Evolutionary conservation across 306 rosid species (phyloP).

Genomic region (Prunus kanzakura): DNA sequence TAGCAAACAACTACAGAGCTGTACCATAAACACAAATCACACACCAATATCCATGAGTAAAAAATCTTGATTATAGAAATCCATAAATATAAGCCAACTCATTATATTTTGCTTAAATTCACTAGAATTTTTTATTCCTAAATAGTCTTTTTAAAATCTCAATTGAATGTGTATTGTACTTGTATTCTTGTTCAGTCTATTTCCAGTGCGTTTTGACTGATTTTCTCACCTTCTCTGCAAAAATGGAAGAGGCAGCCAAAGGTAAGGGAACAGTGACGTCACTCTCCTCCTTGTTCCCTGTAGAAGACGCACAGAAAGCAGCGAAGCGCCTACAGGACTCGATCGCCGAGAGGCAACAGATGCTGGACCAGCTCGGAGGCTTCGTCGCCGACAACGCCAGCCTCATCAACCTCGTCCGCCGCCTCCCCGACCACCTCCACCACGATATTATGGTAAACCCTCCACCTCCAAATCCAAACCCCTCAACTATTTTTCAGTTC

Average conservation of each 20-base stretch:
- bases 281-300: slow-evolving; percentile 51
- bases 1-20: too few species aligned
- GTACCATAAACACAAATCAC: too few species aligned
- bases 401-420: slow-evolving; percentile 67
- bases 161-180: too few species aligned
- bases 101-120: too few species aligned
- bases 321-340: slow-evolving; percentile 50
- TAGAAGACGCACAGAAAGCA: slow-evolving; percentile 64
- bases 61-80: too few species aligned
- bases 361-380: slow-evolving; percentile 48
- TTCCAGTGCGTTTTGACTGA: background rate
- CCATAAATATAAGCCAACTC: too few species aligned
- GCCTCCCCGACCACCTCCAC: slow-evolving; percentile 74
- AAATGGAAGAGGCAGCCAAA: slow-evolving; percentile 30
- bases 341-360: slow-evolving; percentile 39
- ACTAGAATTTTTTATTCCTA: too few species aligned
- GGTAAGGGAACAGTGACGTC: slow-evolving; percentile 74
- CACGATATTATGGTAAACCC: slow-evolving; percentile 68
- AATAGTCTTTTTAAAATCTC: too few species aligned
- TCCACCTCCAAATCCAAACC: background rate
- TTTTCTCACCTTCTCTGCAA: background rate
- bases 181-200: too few species aligned
- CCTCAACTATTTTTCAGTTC: background rate
- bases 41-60: too few species aligned
- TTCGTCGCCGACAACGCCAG: slow-evolving; percentile 61